These are phyloP conservation scores for Glycine soja DNA, from an alignment of 306 rosid genomes.

Conservation along the genomic window DNA sequence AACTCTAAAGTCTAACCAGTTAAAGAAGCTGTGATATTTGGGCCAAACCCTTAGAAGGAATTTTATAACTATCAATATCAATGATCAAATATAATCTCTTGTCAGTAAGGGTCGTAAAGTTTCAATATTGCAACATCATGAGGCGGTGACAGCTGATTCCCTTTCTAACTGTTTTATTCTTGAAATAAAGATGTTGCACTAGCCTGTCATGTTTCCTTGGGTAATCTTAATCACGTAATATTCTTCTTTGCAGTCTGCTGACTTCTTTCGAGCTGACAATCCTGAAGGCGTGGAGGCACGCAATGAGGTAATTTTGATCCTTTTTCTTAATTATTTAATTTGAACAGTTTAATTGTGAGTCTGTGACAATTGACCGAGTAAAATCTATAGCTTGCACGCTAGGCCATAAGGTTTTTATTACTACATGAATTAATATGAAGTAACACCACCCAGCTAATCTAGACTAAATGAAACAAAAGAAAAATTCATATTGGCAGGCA, in stretches of 20 bases:
- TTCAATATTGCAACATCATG: slow-evolving; percentile 7
- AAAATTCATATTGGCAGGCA: slow-evolving; percentile 3
- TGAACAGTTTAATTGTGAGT: slow-evolving; percentile 23
- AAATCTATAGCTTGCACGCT: slow-evolving; percentile 11
- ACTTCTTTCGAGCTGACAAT: slow-evolving; percentile 95
- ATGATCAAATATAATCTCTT: slow-evolving; percentile 11
- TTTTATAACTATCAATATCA: slow-evolving; percentile 13
- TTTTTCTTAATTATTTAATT: slow-evolving; percentile 28
- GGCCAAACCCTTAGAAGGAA: slow-evolving; percentile 10
- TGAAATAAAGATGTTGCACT: slow-evolving; percentile 41
- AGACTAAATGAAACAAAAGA: slow-evolving; percentile 11
- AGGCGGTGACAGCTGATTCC: not conserved
- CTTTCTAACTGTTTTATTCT: slow-evolving; percentile 23
- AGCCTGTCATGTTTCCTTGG: slow-evolving; percentile 36
- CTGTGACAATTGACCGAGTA: not conserved
- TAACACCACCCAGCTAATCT: slow-evolving; percentile 37
- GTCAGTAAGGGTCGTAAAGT: slow-evolving; percentile 10
- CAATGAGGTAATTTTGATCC: slow-evolving; percentile 76
- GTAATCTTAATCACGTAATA: slow-evolving; percentile 29
- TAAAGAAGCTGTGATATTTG: slow-evolving; percentile 19
- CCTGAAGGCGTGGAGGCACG: slow-evolving; percentile 98
- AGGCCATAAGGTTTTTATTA: slow-evolving; percentile 1
- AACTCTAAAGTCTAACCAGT: slow-evolving; percentile 10
- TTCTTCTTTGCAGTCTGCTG: slow-evolving; percentile 78
- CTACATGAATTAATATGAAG: not conserved